Conservation (phyloP, 73 alveolate species). For the Loxodes magnus region DNA sequence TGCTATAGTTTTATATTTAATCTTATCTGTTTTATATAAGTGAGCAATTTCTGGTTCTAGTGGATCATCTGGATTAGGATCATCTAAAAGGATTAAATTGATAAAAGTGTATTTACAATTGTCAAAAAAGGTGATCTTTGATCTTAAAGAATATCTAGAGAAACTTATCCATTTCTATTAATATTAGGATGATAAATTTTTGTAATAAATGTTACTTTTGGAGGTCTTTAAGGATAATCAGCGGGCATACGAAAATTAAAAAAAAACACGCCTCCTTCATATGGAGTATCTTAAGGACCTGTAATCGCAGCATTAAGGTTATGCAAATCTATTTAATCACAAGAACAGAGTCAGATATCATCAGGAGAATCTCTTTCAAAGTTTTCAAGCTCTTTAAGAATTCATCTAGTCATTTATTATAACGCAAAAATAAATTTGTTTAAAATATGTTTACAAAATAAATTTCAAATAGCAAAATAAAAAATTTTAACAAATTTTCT, state of each 20-base stretch:
- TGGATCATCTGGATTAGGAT: constrained; percentile 74
- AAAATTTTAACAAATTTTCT: no score
- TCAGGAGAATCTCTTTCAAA: no score
- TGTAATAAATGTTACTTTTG: constrained; percentile 42
- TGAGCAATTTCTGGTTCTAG: constrained; percentile 79
- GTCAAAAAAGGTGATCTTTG: constrained; percentile 94
- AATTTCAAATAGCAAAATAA: no score
- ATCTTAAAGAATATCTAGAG: constrained; percentile 73
- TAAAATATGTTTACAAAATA: no score
- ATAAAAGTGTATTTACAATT: constrained; percentile 70
- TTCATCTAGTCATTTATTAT: no score
- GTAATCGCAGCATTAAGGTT: constrained; percentile 12
- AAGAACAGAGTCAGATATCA: no score
- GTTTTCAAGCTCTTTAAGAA: no score
- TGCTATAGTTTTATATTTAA: constrained; percentile 48
- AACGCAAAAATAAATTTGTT: no score
- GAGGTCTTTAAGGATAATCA: constrained; percentile 48
- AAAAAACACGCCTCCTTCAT: constrained; percentile 59
- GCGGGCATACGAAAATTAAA: constrained; percentile 21
- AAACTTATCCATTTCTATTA: constrained; percentile 61
- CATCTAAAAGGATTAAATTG: constrained; percentile 42
- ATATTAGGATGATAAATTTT: constrained; percentile 57
- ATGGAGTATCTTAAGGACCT: constrained; percentile 61
- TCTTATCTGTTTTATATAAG: constrained; percentile 52
- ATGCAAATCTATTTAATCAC: neutral